Conservation (phyloP, 179 eudicot genomes). For the Vitellaria paradoxa region DNA sequence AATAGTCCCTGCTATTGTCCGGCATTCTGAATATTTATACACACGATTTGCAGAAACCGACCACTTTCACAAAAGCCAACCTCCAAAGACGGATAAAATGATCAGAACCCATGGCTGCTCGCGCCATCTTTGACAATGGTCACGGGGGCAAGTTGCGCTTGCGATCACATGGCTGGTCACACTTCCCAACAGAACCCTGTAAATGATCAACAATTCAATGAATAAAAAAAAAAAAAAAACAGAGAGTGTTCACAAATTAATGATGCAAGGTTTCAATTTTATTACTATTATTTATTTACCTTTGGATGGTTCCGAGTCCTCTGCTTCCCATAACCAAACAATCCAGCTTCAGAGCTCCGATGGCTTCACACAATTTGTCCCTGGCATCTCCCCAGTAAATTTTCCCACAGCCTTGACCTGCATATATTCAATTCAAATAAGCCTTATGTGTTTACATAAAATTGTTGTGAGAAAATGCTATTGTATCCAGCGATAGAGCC, state of each 20-base stretch:
- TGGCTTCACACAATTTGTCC: conserved; percentile 42
- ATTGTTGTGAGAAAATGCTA: too few relatives aligned
- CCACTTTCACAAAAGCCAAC: too few relatives aligned
- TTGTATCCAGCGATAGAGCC: too few relatives aligned
- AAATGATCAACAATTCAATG: not conserved
- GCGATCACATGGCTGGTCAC: conserved; percentile 44
- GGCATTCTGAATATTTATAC: too few relatives aligned
- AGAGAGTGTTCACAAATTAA: too few relatives aligned
- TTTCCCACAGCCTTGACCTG: conserved; percentile 43
- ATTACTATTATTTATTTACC: conserved; percentile 21
- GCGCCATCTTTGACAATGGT: conserved; percentile 43
- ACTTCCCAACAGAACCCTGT: conserved; percentile 56
- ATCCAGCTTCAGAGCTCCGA: conserved; percentile 45
- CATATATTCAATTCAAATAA: not conserved
- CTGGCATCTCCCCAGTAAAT: conserved; percentile 59
- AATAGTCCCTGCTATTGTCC: too few relatives aligned
- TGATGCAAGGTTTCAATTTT: too few relatives aligned
- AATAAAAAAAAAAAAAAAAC: too few relatives aligned
- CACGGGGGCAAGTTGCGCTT: conserved; percentile 36
- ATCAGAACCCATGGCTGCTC: too few relatives aligned
- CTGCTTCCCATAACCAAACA: conserved; percentile 61
- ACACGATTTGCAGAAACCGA: too few relatives aligned
- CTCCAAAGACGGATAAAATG: too few relatives aligned
- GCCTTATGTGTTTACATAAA: too few relatives aligned
- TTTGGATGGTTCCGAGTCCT: conserved; percentile 40